These are phyloP conservation scores for Penicillium chermesinum DNA, from an alignment of 495 filamentous ascomycete genomes.

Conservation along the genomic window DNA sequence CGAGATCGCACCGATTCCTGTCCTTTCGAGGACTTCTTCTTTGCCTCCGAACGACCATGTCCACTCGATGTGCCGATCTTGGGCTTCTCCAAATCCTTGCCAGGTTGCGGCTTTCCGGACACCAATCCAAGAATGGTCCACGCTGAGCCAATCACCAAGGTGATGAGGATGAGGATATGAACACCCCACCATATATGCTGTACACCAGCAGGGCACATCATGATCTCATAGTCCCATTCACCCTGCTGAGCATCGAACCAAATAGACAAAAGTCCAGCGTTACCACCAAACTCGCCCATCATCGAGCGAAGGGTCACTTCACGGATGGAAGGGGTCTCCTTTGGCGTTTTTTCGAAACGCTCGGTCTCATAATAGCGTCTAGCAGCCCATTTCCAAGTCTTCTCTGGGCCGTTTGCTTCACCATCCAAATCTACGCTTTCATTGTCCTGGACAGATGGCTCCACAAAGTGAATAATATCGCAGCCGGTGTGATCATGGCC, in stretches of 20 bases:
- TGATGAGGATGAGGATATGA: constrained; percentile 64
- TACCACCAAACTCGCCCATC: constrained; percentile 93
- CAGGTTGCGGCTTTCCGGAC: not conserved
- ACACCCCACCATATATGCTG: constrained; percentile 96
- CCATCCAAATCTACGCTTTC: constrained; percentile 16
- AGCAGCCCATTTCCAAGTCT: constrained; percentile 31
- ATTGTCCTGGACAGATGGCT: constrained; percentile 29
- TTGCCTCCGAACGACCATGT: not conserved
- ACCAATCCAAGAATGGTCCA: constrained; percentile 3
- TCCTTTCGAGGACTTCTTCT: constrained; percentile 1
- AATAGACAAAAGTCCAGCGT: constrained; percentile 76
- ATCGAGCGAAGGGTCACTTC: constrained; percentile 96
- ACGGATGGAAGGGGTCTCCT: constrained; percentile 46
- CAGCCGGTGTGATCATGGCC: constrained; percentile 96
- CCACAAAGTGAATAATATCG: constrained; percentile 76
- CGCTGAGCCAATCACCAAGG: constrained; percentile 23
- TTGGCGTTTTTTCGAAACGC: not conserved
- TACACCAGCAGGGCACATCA: constrained; percentile 67
- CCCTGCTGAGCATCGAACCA: constrained; percentile 71
- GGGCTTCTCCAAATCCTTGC: not conserved
- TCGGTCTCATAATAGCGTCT: constrained; percentile 19
- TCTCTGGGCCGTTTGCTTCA: constrained; percentile 9
- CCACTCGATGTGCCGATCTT: not conserved
- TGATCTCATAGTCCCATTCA: constrained; percentile 80
- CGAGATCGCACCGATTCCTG: not conserved